A percentile compares a stretch with the other conserved stretches of the same genome.
phyloP scores from a whole-genome alignment of 1,284 basidiomycete genomes.

The Cryptococcus amylolentus region DNA sequence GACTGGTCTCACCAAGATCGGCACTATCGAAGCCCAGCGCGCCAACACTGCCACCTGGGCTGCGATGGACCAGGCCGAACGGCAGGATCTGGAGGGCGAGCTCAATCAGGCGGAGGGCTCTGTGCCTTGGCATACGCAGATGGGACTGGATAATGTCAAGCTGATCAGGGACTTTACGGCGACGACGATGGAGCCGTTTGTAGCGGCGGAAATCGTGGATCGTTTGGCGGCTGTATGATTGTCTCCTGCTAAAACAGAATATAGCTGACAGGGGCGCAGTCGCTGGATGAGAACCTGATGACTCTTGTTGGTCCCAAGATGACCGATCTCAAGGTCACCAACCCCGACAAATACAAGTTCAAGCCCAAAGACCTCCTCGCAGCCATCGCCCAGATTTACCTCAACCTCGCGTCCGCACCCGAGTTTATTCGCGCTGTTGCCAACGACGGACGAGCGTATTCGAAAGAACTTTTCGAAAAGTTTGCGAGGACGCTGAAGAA shows the following conservation, averaged over 20 bases:
- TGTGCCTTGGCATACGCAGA: slow-evolving; percentile 78
- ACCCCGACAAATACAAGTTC: slow-evolving; percentile 87
- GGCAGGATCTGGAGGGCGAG: slow-evolving; percentile 77
- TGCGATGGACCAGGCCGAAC: slow-evolving; percentile 63
- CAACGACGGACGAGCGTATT: slow-evolving; percentile 87
- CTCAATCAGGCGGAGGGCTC: slow-evolving; percentile 75
- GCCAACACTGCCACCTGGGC: slow-evolving; percentile 67
- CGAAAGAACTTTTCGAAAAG: slow-evolving; percentile 74
- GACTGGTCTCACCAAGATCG: slow-evolving; percentile 81
- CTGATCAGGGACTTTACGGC: slow-evolving; percentile 88
- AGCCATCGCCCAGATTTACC: slow-evolving; percentile 85
- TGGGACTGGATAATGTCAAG: slow-evolving; percentile 83
- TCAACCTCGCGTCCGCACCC: slow-evolving; percentile 77
- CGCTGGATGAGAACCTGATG: slow-evolving; percentile 85
- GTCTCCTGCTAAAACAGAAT: neutral
- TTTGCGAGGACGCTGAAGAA: slow-evolving; percentile 69
- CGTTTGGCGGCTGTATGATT: slow-evolving; percentile 81
- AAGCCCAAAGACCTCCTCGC: slow-evolving; percentile 77
- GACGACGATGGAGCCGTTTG: slow-evolving; percentile 87
- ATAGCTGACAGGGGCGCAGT: slow-evolving; percentile 15
- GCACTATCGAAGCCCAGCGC: slow-evolving; percentile 81
- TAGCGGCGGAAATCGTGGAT: slow-evolving; percentile 95
- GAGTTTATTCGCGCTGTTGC: slow-evolving; percentile 89
- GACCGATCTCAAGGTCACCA: slow-evolving; percentile 71
- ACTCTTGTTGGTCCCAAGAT: slow-evolving; percentile 79